Base-by-base conservation (phyloP, 805 yeast species). In the Yarrowia sp. region DNA sequence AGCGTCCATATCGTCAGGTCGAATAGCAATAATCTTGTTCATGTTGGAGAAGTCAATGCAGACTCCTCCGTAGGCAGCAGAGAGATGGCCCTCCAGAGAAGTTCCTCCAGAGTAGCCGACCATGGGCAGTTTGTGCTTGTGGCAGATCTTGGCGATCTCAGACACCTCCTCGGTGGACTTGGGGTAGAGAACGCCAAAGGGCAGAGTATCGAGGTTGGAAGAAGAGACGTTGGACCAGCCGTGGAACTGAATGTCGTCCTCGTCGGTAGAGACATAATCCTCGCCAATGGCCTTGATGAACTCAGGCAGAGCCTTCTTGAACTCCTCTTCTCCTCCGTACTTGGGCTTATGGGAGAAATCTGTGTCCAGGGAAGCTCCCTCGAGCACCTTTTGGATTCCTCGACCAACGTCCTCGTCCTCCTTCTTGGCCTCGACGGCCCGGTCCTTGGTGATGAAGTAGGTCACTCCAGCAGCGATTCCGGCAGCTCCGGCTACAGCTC, bases 41-140 rank as follows among this genome's bases (percentile, higher is more conserved):
- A 90, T 84, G 68, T 83, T 79, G 15, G 86, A 80, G 49, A 89
- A 76, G 75, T 90, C 94, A 48, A 89, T 73, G 58, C 85, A 81
- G 4, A 89, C 81, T 1, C 90, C 89, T 5, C 84, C 81, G 73
- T 92, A 81, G 0, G 92, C 88, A 5, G 91, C 88, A 58, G 88
- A 82, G 75, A 86, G 88, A 74, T 90, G 92, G n/a, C 95, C 96
- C 76, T 90, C 96, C 49, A 90, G 79, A 0, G 94, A 88, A 0
- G 95, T 87, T 40, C 91, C 91, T 10, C 95, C 96, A 0, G 91
- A 85, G 70, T 79, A 89, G 1, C 95, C 92, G n/a, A 90, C 86
- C 69, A 90, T 86, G 5, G 96, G 94, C 3, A 90, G 82, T 45
- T 77, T 79, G 74, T 85, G 83, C 71, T 83, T 80, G 73, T 89